Evolutionary conservation across 2,329 filamentous ascomycete genomes (phyloP).

Genomic region (Fusarium proliferatum): DNA sequence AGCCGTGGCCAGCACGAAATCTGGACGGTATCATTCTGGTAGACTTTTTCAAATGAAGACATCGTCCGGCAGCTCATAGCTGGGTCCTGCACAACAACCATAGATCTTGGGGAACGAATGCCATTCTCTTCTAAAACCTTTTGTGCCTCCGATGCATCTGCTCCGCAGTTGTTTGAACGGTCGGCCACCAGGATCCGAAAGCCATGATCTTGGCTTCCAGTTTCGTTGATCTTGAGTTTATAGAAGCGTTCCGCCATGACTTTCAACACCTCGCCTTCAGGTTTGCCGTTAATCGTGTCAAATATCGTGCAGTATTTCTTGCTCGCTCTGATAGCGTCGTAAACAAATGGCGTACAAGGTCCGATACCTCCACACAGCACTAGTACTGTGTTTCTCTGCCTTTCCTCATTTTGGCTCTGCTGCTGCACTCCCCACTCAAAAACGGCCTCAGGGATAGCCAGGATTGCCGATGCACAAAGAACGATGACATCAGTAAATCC

Average conservation of each 20-base stretch:
- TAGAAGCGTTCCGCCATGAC: slow-evolving; percentile 11
- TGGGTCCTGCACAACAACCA: slow-evolving; percentile 17
- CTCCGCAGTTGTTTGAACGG: background rate
- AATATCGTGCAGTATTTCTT: background rate
- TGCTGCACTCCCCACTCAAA: slow-evolving; percentile 6
- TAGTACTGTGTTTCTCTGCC: background rate
- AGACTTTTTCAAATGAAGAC: background rate
- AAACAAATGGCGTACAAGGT: slow-evolving; percentile 7
- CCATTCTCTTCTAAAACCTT: fast-evolving
- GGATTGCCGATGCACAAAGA: slow-evolving; percentile 10
- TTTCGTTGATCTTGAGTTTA: background rate
- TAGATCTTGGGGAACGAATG: background rate
- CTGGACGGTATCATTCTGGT: fast-evolving
- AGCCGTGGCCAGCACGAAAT: slow-evolving; percentile 5
- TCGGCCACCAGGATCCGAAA: slow-evolving; percentile 3
- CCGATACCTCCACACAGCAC: slow-evolving; percentile 14
- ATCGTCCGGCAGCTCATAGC: slow-evolving; percentile 16
- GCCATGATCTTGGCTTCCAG: no score
- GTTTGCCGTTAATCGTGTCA: background rate
- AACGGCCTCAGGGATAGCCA: slow-evolving; percentile 16
- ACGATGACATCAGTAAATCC: background rate
- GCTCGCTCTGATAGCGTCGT: slow-evolving; percentile 7
- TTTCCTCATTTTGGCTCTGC: fast-evolving
- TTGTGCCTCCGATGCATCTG: background rate
- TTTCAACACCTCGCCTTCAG: slow-evolving; percentile 17